Base-by-base conservation (phyloP, 352 stramenopile genomes). In the Pythium dissimile region DNA sequence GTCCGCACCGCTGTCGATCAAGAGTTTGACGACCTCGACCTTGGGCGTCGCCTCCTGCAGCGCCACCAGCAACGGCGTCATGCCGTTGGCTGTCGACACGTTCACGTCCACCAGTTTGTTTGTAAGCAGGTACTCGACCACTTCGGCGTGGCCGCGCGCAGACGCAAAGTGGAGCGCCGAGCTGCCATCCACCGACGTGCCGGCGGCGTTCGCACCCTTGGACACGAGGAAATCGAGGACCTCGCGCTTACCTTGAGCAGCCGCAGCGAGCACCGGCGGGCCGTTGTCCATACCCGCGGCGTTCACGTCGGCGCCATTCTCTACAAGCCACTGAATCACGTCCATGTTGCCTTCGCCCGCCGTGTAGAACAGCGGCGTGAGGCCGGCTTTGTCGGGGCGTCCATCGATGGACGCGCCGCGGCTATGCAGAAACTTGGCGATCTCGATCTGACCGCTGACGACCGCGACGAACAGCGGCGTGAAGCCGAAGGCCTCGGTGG, bases 401-500 rank as follows among this genome's bases (percentile, higher is more conserved):
- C 57, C 63, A 32, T 71, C 63, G 32, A 67, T 43, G 24, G 20
- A 43, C 16, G 63, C 63, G 35, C 58, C 57, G 24, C 59, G 42
- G 6, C 28, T 31, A 20, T 53, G 50, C 12, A 71, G 52, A 7
- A 44, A 49, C 51, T 64, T 54, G 43, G 57, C 57, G 41, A 71
- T 59, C 32, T 45, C 63, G n/a, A 71, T 18, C 43, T 71, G 63
- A 9, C 52, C 51, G 39, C 58, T 61, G 37, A 60, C 57, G 54
- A 67, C 37, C n/a, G 63, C 63, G 18, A 71, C 63, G 52, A 67
- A 67, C 4, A 71, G 57, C 23, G 63, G 63, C 48, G 63, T 71
- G 24, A 62, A 69, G 35, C 51, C 55, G 21, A 55, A 60, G 15
- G 54, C 43, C 38, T 69, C 62, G 30, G 38, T 58, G 21, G 62